Conservation (phyloP, 1,139 yeast species). For the Geotrichum carabidarum region DNA sequence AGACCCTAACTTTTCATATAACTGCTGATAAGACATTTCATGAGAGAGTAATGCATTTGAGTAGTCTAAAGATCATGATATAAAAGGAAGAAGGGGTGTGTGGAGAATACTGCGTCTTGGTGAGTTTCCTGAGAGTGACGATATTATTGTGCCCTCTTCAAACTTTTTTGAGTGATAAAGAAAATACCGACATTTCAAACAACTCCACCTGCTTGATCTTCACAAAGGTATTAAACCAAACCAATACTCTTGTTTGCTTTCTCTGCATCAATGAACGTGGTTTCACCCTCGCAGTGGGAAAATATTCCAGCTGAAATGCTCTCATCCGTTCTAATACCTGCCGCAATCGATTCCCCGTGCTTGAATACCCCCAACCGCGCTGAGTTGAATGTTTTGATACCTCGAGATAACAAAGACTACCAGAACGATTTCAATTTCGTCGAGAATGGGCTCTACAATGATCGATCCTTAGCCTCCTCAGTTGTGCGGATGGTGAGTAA, state of each 20-base stretch:
- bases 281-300: conserved; percentile 9
- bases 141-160: too few species aligned
- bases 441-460: conserved; percentile 7
- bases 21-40: not conserved
- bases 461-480: conserved; percentile 13
- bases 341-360: not conserved
- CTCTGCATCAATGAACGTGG: not conserved
- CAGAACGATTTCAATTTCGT: conserved; percentile 7
- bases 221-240: too few species aligned
- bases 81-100: too few species aligned
- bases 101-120: too few species aligned
- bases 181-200: too few species aligned
- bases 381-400: conserved; percentile 7
- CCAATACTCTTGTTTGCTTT: not conserved
- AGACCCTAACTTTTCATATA: conserved; percentile 3
- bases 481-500: conserved; percentile 3
- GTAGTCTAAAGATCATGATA: too few species aligned
- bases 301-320: conserved; percentile 8
- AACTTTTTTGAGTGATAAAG: too few species aligned
- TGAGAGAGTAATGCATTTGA: too few species aligned
- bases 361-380: not conserved
- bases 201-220: too few species aligned
- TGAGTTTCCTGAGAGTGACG: too few species aligned
- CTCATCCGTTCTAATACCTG: not conserved
- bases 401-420: conserved; percentile 15